Evolutionary conservation across 2,329 filamentous ascomycete species (phyloP), one percentile per base, ranked within the genome.

Genomic region (Sclerotinia glacialis): DNA sequence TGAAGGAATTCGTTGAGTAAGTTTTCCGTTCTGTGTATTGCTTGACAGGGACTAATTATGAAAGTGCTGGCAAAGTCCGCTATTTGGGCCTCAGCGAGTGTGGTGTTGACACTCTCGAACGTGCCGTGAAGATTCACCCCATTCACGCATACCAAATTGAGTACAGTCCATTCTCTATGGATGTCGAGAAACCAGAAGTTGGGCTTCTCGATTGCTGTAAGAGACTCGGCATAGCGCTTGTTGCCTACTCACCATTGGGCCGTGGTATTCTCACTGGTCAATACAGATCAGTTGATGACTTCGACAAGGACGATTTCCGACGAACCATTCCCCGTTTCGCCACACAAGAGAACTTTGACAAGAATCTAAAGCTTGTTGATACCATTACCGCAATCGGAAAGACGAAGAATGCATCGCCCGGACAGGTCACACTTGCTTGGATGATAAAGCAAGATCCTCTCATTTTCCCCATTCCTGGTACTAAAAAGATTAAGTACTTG

Each of bases 391-490:
- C 72, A 9, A 73, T 87, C 11, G 85, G 84, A 0, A 76, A 80
- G 54, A 77, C 75, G 65, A 88, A 89, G 76, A 80, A 72, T 21
- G 79, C 78, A 53, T 86, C 86, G 0, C 71, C 85, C 0, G 80
- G 79, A 1, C 83, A 90, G 73, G 73, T 90, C 37, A 83, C 84
- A 3, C 78, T 89, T 46, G 86, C 86, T 0, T 90, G 87, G 86
- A 71, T 89, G 68, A 72, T 87, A 69, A 81, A 81, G 7, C 85
- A 89, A 71, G 84, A 83, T 0, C 79, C 82, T 2, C 83, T 87
- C 70, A 78, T 89, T 64, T 82, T 86, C 71, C 84, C 87, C 0
- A 89, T 83, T 59, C 84, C 80, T 0, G 82, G 81, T 5, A 83
- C 81, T 0, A 82, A 79, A 73, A 79, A 74, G 64, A 74, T 80